Percentiles rank a stretch among this genome's conserved stretches.
phyloP scores from a whole-genome alignment of 495 filamentous ascomycete species.

The Letharia lupina region DNA sequence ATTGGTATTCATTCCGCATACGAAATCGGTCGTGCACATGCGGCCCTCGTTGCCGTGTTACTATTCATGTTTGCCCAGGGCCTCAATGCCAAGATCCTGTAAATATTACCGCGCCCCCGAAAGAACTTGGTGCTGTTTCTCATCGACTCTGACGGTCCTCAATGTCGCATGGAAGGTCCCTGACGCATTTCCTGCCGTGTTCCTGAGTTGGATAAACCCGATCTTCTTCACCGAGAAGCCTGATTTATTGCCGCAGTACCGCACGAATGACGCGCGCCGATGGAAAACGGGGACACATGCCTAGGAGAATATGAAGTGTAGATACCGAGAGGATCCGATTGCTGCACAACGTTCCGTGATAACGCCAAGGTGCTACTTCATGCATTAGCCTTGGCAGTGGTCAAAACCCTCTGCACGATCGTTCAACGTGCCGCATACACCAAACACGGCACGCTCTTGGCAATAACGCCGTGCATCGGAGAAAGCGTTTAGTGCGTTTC shows the following conservation, averaged over 20 bases:
- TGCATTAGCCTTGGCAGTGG: not conserved
- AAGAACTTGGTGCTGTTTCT: not conserved
- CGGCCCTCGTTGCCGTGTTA: not conserved
- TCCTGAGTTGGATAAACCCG: not conserved
- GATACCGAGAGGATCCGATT: not conserved
- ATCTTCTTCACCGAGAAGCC: not conserved
- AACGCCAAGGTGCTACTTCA: not conserved
- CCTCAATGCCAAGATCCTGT: not conserved
- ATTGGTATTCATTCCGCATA: slow-evolving; percentile 2
- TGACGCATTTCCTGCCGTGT: not conserved
- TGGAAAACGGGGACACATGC: not conserved
- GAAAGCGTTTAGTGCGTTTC: not conserved
- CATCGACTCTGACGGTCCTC: too few species aligned
- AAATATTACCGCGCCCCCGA: not conserved
- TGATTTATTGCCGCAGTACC: not conserved
- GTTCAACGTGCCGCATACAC: not conserved
- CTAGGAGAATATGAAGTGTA: not conserved
- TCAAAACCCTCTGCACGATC: not conserved
- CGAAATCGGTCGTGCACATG: not conserved
- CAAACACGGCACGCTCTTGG: slow-evolving; percentile 2
- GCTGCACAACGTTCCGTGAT: slow-evolving; percentile 1
- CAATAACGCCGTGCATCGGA: not conserved
- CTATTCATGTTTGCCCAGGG: not conserved
- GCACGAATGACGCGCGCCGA: not conserved
- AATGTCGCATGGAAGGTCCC: not conserved